phyloP scores from a whole-genome alignment of 108 stramenopile species.

The Cyclostephanos invisitatus region DNA sequence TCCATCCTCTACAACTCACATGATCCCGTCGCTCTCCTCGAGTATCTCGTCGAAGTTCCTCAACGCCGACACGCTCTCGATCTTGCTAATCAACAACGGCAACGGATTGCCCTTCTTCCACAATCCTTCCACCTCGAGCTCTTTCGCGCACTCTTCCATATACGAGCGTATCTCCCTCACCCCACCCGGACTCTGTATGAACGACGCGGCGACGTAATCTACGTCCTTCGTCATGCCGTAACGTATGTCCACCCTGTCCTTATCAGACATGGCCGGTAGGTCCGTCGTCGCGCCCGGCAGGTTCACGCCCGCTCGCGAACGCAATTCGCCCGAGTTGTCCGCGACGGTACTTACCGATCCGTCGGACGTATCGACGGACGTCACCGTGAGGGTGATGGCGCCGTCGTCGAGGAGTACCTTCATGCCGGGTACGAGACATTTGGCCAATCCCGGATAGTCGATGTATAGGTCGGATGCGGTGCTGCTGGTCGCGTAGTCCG shows the following conservation, averaged over 20 bases:
- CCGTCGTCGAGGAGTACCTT: slow-evolving; percentile 97
- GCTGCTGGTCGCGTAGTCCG: slow-evolving; percentile 54
- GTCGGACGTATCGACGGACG: slow-evolving; percentile 53
- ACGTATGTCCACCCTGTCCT: slow-evolving; percentile 86
- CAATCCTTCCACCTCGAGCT: slow-evolving; percentile 55
- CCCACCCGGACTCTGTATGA: slow-evolving; percentile 84
- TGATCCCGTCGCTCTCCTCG: slow-evolving; percentile 86
- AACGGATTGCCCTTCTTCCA: slow-evolving; percentile 59
- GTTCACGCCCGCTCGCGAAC: slow-evolving; percentile 96
- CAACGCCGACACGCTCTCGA: slow-evolving; percentile 78
- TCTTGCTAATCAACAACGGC: slow-evolving; percentile 88
- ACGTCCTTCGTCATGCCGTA: slow-evolving; percentile 90
- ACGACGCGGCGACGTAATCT: slow-evolving; percentile 91
- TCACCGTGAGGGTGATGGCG: slow-evolving; percentile 85
- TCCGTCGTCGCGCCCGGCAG: slow-evolving; percentile 93
- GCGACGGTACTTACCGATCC: slow-evolving; percentile 69
- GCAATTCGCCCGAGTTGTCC: slow-evolving; percentile 82
- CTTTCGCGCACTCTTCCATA: slow-evolving; percentile 73
- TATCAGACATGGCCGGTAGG: slow-evolving; percentile 87
- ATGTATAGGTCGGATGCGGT: slow-evolving; percentile 81
- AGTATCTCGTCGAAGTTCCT: slow-evolving; percentile 91
- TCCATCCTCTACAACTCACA: slow-evolving; percentile 56
- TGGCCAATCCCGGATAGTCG: slow-evolving; percentile 67
- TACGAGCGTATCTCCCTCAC: slow-evolving; percentile 83
- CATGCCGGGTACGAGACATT: slow-evolving; percentile 74